Percentiles rank a stretch among this genome's conserved stretches.
Evolutionary conservation across 2,329 filamentous ascomycete genomes (phyloP).

Genomic region (Hypoxylon sp.): DNA sequence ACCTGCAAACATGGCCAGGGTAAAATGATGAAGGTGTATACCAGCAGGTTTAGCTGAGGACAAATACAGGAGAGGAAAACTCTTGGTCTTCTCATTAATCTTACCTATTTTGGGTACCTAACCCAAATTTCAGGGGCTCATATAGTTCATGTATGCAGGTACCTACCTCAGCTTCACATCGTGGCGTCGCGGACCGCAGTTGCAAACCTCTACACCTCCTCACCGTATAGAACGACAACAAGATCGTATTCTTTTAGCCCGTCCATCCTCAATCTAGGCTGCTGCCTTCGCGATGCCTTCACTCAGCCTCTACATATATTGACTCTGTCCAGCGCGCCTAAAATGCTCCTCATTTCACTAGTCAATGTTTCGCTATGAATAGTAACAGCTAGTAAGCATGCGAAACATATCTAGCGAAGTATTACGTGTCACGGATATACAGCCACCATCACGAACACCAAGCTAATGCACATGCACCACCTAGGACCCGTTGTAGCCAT

Average conservation of each 20-base stretch:
- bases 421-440: not conserved
- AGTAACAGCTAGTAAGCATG: conserved; percentile 6
- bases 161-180: conserved; percentile 4
- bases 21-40: not conserved
- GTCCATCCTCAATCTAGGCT: not conserved
- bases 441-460: not conserved
- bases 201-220: conserved; percentile 4
- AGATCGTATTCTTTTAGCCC: conserved; percentile 8
- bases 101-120: conserved; percentile 12
- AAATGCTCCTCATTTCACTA: not conserved
- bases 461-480: not conserved
- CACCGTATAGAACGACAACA: not conserved
- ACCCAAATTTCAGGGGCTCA: conserved; percentile 29
- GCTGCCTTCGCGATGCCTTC: conserved; percentile 10
- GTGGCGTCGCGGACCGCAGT: conserved; percentile 35
- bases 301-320: conserved; percentile 1
- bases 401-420: not conserved
- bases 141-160: too few species aligned
- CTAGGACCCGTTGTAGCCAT: too few species aligned
- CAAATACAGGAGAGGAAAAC: conserved; percentile 1
- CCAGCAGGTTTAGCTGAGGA: conserved; percentile 9
- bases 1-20: not conserved
- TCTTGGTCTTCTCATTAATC: conserved; percentile 8
- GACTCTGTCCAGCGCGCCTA: too few species aligned
- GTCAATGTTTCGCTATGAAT: conserved; percentile 5